A percentile compares a stretch with the other conserved stretches of the same genome.
These are phyloP conservation scores for Picochlorum costavermella DNA, from an alignment of 139 green algal species.

Conservation along the genomic window DNA sequence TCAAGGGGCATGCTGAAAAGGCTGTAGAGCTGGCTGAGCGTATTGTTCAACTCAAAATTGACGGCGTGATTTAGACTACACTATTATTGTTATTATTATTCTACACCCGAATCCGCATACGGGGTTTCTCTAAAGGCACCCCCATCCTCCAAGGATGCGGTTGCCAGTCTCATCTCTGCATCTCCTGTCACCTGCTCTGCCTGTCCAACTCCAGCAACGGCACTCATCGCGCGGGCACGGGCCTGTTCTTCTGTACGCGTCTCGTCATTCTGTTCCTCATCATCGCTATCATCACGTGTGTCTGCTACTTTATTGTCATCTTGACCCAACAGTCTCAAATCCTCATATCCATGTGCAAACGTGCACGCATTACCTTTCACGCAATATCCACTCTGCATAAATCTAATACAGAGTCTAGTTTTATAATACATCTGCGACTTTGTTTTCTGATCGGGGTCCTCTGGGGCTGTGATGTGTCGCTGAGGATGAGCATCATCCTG, in stretches of 20 bases:
- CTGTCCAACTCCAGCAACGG: slow-evolving; percentile 19
- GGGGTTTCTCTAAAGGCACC: slow-evolving; percentile 4
- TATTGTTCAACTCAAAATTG: slow-evolving; percentile 32
- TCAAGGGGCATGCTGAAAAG: slow-evolving; percentile 33
- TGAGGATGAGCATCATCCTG: slow-evolving; percentile 3
- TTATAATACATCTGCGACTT: slow-evolving; percentile 33
- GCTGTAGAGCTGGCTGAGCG: slow-evolving; percentile 42
- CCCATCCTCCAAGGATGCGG: slow-evolving; percentile 8
- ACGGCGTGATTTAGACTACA: neutral
- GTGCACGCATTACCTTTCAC: slow-evolving; percentile 24
- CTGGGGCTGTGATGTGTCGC: neutral
- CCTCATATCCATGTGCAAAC: slow-evolving; percentile 39
- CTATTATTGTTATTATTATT: neutral
- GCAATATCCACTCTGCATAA: slow-evolving; percentile 40
- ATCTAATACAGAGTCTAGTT: slow-evolving; percentile 41
- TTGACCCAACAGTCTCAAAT: slow-evolving; percentile 17
- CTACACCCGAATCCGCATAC: slow-evolving; percentile 15
- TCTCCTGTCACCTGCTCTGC: neutral
- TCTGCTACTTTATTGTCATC: slow-evolving; percentile 3
- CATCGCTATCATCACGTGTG: neutral
- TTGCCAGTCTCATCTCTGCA: slow-evolving; percentile 4
- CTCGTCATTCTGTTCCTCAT: neutral
- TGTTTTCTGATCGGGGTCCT: neutral
- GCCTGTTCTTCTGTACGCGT: neutral
- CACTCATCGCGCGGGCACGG: slow-evolving; percentile 7